phyloP scores from a whole-genome alignment of 192 early-diverging fungal species.

The Phlyctochytrium planicorne region DNA sequence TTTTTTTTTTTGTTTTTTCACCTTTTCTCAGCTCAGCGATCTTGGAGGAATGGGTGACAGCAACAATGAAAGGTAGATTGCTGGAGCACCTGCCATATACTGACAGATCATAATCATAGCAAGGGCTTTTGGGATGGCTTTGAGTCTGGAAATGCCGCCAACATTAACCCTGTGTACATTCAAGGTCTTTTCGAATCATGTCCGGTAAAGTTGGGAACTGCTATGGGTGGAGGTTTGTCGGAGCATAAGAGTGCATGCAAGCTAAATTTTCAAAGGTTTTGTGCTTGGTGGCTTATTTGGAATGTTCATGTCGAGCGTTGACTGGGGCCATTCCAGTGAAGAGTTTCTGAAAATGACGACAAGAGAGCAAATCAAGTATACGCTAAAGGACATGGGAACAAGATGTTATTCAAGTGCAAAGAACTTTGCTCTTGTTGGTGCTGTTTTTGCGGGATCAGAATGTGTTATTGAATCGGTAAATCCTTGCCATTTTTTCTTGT shows the following conservation, averaged over 20 bases:
- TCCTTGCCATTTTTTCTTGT: neutral
- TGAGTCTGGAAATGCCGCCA: no score
- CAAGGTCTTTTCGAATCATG: constrained; percentile 30
- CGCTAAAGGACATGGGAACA: constrained; percentile 85
- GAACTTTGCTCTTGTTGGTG: constrained; percentile 89
- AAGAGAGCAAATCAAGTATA: constrained; percentile 80
- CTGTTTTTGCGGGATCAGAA: constrained; percentile 90
- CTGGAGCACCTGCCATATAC: no score
- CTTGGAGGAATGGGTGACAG: no score
- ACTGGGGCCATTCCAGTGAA: constrained; percentile 71
- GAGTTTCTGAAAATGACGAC: constrained; percentile 65
- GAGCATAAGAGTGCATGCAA: neutral
- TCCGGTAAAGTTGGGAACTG: constrained; percentile 37
- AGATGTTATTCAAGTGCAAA: constrained; percentile 82
- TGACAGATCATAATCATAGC: no score
- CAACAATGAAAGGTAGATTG: no score
- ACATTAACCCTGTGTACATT: neutral
- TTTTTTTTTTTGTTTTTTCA: no score
- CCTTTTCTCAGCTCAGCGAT: no score
- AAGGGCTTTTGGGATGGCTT: no score
- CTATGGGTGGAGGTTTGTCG: constrained; percentile 25
- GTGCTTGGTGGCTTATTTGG: constrained; percentile 89
- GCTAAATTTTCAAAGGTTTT: constrained; percentile 58
- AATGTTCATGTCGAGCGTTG: constrained; percentile 87
- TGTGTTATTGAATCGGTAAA: constrained; percentile 89